A percentile compares a stretch with the other conserved stretches of the same genome.
Conservation (phyloP, 495 filamentous ascomycete genomes). For the Cryomyces minteri region DNA sequence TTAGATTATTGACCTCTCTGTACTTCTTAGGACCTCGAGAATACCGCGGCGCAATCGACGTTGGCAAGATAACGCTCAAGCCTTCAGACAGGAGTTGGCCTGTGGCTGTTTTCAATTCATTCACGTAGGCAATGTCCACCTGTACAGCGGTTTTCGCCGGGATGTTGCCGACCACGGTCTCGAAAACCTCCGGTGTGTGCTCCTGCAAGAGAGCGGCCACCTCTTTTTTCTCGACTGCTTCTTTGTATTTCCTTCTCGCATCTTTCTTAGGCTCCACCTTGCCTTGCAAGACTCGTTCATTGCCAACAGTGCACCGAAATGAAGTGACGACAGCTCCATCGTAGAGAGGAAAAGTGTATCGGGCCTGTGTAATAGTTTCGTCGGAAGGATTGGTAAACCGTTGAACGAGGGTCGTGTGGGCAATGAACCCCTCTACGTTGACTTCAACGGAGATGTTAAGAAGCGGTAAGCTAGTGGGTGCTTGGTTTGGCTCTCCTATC, state of each 20-base stretch:
- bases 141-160: conserved; percentile 11
- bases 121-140: conserved; percentile 5
- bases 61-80: conserved; percentile 12
- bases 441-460: conserved; percentile 2
- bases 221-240: conserved; percentile 5
- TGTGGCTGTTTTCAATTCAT: conserved; percentile 11
- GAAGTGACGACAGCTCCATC: conserved; percentile 9
- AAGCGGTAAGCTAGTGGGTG: conserved; percentile 1
- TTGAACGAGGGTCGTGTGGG: conserved; percentile 1
- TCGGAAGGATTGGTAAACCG: not conserved
- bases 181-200: conserved; percentile 13
- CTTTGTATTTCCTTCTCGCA: conserved; percentile 1
- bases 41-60: conserved; percentile 15
- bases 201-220: conserved; percentile 14
- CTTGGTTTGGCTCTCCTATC: no score
- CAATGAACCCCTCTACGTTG: not conserved
- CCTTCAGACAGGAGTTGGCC: conserved; percentile 4
- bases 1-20: not conserved
- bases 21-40: not conserved
- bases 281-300: not conserved
- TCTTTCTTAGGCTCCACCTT: not conserved
- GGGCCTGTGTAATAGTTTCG: not conserved
- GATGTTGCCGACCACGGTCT: conserved; percentile 13
- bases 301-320: conserved; percentile 10
- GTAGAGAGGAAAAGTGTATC: conserved; percentile 11